These are phyloP conservation scores for Xerocomellus intermedius DNA, from an alignment of 768 basidiomycete species.

Conservation along the genomic window DNA sequence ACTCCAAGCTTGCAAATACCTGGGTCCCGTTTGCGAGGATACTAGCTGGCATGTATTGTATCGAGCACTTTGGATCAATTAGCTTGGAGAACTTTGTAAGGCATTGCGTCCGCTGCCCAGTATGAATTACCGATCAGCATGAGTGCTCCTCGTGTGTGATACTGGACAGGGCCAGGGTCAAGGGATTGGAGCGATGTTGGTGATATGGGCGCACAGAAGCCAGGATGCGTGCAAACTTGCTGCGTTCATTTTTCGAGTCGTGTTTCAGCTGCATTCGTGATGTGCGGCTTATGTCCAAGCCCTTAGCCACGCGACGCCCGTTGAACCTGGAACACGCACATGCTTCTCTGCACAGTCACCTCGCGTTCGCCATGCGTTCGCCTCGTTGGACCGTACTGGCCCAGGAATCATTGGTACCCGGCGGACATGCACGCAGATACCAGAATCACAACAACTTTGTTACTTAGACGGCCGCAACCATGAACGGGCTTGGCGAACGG, in stretches of 20 bases:
- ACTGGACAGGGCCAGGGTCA: neutral
- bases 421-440: neutral
- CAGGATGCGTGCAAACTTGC: neutral
- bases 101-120: neutral
- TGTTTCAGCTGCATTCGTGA: neutral
- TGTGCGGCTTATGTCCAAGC: neutral
- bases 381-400: conserved; percentile 2
- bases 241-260: too few relatives aligned
- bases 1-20: conserved; percentile 5
- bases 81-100: neutral
- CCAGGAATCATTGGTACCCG: neutral
- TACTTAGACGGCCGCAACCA: conserved; percentile 1
- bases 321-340: neutral
- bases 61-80: conserved; percentile 1
- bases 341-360: too few relatives aligned
- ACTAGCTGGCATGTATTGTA: neutral
- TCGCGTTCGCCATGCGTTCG: neutral
- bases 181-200: neutral
- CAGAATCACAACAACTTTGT: neutral
- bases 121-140: conserved; percentile 8
- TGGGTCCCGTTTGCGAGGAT: conserved; percentile 2
- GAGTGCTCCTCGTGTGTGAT: conserved; percentile 19
- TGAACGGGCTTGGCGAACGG: neutral
- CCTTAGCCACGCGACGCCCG: neutral
- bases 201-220: neutral